Evolutionary conservation across 164 flowering plant genomes (phyloP), one percentile per base, ranked within the genome.

Genomic region (Vitis rotundifolia): DNA sequence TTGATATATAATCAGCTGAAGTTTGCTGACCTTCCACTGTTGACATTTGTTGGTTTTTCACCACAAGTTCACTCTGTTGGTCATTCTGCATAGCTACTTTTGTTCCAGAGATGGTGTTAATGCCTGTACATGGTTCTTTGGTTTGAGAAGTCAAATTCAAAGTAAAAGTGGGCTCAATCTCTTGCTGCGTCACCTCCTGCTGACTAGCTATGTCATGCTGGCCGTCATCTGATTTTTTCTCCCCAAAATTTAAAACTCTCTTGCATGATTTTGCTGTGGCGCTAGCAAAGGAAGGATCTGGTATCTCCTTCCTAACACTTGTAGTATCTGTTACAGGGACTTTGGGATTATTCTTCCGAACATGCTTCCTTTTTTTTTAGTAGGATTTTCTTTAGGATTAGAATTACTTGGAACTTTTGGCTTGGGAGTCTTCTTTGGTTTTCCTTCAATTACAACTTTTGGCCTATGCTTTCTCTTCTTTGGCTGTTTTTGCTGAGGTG

Each of bases 391-490:
- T 8, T 64, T 63, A 0, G 69, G 16, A 18, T 62, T 71, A 5
- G 71, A 31, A 9, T 68, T 74, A 56, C 71, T 68, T 14, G 79
- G 69, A 50, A 67, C 58, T 53, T 68, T 73, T 52, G 81, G 59
- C 69, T 87, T 84, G 3, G 84, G 88, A 2, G 80, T 70, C 66
- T 72, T 83, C 73, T 80, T 84, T 56, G 88, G 84, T 70, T 86
- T 86, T 28, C 84, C 90, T 84, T 88, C 93, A 3, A 1, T 53
- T 3, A 89, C 63, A 11, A 89, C 97, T 70, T 86, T 91, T 9
- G 97, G 92, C 69, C 88, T 82, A 79, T 81, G 83, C 62, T 87
- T 88, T 62, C 77, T 83, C 63, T 86, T 71, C 66, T 76, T 85
- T 22, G 87, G 83, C 28, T 78, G 53, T 69, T 83, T 88, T 73